Evolutionary conservation across 75 land plant species (phyloP).

Genomic region (Picea glauca): DNA sequence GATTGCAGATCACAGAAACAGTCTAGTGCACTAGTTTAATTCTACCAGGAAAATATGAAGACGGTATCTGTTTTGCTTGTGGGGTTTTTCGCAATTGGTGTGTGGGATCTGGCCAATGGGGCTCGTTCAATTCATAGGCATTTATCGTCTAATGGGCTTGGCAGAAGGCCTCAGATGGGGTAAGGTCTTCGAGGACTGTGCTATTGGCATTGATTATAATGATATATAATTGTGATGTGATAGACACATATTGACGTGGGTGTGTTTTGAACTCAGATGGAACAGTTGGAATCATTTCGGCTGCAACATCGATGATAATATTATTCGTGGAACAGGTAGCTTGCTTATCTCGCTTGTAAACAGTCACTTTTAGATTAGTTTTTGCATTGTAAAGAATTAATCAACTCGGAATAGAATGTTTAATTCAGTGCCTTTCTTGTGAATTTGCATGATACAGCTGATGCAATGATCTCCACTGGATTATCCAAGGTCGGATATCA

Average conservation of each 20-base stretch:
- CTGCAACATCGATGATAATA: slow-evolving; percentile 59
- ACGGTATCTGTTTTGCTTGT: too few species aligned
- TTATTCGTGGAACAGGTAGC: slow-evolving; percentile 74
- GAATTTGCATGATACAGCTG: slow-evolving; percentile 39
- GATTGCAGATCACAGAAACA: neutral
- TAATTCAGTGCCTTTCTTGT: neutral
- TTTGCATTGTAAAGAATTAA: neutral
- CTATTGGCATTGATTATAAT: neutral
- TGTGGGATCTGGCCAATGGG: too few species aligned
- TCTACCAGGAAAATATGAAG: too few species aligned
- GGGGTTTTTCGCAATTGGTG: too few species aligned
- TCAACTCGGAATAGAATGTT: too few species aligned
- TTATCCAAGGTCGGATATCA: slow-evolving; percentile 60
- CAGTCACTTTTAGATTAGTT: neutral
- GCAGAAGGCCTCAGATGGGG: slow-evolving; percentile 9
- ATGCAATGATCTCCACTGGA: slow-evolving; percentile 76
- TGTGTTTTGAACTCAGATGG: slow-evolving; percentile 44
- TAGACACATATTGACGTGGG: neutral
- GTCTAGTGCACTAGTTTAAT: neutral
- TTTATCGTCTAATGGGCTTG: neutral
- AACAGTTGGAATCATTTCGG: slow-evolving; percentile 90
- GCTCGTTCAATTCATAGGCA: too few species aligned
- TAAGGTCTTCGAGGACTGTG: neutral
- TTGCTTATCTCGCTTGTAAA: neutral
- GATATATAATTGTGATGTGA: neutral